Conservation (phyloP, 371 early-diverging fungal species). For the Umbelopsis sp. region DNA sequence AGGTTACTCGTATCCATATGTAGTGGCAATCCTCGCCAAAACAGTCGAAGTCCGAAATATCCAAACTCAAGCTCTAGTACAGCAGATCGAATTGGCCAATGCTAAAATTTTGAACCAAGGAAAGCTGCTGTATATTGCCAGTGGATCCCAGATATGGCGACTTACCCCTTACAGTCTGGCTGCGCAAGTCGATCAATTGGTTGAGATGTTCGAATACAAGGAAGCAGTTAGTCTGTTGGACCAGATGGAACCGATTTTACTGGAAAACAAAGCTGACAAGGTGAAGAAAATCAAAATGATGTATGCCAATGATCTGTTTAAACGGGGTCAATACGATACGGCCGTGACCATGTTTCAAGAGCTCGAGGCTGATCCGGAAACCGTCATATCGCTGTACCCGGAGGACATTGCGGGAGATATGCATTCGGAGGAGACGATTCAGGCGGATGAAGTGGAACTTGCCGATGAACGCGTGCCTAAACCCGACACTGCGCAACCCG, state of each 20-base stretch:
- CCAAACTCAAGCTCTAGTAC: conserved; percentile 80
- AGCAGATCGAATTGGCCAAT: conserved; percentile 69
- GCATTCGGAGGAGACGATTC: neutral
- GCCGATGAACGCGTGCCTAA: conserved; percentile 26
- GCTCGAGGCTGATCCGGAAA: conserved; percentile 80
- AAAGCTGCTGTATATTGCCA: conserved; percentile 81
- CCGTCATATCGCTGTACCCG: conserved; percentile 86
- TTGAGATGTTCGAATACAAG: conserved; percentile 74
- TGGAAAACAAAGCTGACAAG: conserved; percentile 76
- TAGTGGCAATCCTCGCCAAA: conserved; percentile 69
- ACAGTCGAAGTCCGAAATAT: conserved; percentile 88
- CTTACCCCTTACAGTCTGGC: conserved; percentile 86
- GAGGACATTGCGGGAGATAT: conserved; percentile 60
- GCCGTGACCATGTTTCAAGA: conserved; percentile 80
- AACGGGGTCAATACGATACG: conserved; percentile 74
- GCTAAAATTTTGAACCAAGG: conserved; percentile 68
- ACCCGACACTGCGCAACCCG: conserved; percentile 21
- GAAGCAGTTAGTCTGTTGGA: conserved; percentile 88
- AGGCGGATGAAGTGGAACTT: conserved; percentile 12
- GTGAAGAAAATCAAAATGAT: conserved; percentile 73
- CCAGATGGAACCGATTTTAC: conserved; percentile 83
- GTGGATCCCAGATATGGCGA: conserved; percentile 79
- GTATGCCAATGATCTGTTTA: conserved; percentile 86
- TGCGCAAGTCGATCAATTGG: conserved; percentile 85
- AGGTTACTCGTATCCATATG: conserved; percentile 74